These are phyloP conservation scores for Lactifluus piperatus DNA, from an alignment of 768 basidiomycete species.

Conservation along the genomic window DNA sequence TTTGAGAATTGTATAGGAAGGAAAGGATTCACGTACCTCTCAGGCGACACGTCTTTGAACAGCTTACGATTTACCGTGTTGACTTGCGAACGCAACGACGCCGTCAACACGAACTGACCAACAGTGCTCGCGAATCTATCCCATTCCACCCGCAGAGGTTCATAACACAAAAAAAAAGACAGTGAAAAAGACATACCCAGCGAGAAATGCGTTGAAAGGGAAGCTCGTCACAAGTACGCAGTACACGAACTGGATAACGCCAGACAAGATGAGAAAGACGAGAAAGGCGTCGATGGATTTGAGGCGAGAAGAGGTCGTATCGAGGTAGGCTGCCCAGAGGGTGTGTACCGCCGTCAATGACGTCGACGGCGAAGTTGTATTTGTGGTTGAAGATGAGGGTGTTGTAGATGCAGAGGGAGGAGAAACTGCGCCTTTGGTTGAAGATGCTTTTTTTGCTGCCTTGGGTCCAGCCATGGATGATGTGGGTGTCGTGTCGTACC, in stretches of 20 bases:
- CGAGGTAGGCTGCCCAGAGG: conserved; percentile 70
- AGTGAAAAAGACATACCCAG: conserved; percentile 73
- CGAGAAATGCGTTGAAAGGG: conserved; percentile 96
- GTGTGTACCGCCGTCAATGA: conserved; percentile 37
- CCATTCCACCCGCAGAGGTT: neutral
- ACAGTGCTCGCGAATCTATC: conserved; percentile 83
- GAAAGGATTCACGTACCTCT: no score
- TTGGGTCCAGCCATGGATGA: conserved; percentile 37
- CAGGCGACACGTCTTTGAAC: conserved; percentile 90
- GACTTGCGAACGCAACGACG: conserved; percentile 86
- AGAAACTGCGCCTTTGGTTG: neutral
- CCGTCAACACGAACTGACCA: conserved; percentile 94
- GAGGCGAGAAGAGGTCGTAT: conserved; percentile 71
- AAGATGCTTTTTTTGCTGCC: conserved; percentile 20
- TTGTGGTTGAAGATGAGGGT: neutral
- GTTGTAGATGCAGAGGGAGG: neutral
- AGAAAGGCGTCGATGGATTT: conserved; percentile 94
- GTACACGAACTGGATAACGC: conserved; percentile 85
- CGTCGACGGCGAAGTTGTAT: conserved; percentile 19
- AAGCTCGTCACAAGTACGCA: conserved; percentile 86
- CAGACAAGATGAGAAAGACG: conserved; percentile 84
- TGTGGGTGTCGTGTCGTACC: no score
- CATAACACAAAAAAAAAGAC: neutral
- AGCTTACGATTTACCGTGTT: conserved; percentile 74
- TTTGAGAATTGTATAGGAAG: no score